phyloP scores from a whole-genome alignment of 768 basidiomycete genomes.

The Lyophyllum atratum region DNA sequence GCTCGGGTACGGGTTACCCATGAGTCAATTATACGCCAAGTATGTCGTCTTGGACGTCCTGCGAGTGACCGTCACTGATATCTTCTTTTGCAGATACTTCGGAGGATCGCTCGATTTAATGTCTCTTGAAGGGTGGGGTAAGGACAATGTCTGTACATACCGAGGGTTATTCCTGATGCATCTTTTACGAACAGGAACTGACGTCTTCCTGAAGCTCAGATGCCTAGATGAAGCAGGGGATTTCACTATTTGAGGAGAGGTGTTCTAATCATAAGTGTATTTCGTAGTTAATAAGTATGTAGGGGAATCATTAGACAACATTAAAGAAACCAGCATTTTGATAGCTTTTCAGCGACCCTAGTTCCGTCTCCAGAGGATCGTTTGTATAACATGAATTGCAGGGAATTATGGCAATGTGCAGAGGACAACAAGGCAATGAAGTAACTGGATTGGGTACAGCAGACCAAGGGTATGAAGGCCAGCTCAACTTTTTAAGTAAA shows the following conservation, averaged over 20 bases:
- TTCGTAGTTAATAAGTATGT: conserved; percentile 7
- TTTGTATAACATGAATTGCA: conserved; percentile 37
- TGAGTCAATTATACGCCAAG: conserved; percentile 75
- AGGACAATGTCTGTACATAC: conserved; percentile 21
- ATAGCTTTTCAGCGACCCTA: background rate
- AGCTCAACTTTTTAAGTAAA: conserved; percentile 31
- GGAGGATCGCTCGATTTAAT: conserved; percentile 83
- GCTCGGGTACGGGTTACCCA: conserved; percentile 83
- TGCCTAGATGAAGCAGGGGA: conserved; percentile 53
- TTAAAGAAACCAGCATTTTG: conserved; percentile 9
- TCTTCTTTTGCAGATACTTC: conserved; percentile 61
- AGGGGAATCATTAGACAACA: conserved; percentile 9
- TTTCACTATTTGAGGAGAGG: conserved; percentile 34
- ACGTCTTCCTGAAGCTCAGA: conserved; percentile 51
- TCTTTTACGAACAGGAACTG: conserved; percentile 37
- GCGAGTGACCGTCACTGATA: background rate
- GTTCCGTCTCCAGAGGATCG: conserved; percentile 20
- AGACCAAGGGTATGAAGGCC: conserved; percentile 43
- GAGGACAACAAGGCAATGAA: conserved; percentile 34
- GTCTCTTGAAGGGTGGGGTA: conserved; percentile 84
- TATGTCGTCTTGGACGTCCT: conserved; percentile 25
- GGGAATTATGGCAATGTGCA: conserved; percentile 31
- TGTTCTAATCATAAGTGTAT: conserved; percentile 7
- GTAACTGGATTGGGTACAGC: conserved; percentile 35
- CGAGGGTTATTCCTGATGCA: conserved; percentile 4